Evolutionary conservation across 2,329 filamentous ascomycete species (phyloP).

Genomic region (Exophiala dermatitidis): DNA sequence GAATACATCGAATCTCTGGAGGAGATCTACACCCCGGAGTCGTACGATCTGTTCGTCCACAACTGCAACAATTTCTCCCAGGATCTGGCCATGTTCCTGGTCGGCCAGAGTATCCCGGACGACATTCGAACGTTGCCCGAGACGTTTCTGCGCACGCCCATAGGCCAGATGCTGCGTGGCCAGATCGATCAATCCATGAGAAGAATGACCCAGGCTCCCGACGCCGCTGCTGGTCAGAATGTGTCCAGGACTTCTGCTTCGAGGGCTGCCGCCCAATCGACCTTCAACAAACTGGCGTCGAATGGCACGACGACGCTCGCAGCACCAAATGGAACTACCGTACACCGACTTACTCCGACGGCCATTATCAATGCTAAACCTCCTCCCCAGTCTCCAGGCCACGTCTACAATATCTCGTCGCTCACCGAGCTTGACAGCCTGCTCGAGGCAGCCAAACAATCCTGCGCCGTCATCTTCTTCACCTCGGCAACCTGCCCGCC

Average conservation of each 20-base stretch:
- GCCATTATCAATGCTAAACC: constrained; percentile 17
- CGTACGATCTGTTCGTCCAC: constrained; percentile 81
- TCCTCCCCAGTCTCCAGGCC: constrained; percentile 29
- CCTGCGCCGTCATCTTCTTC: constrained; percentile 82
- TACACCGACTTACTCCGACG: constrained; percentile 5
- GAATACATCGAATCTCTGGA: constrained; percentile 83
- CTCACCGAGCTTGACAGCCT: constrained; percentile 55
- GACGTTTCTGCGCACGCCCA: constrained; percentile 75
- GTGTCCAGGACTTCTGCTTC: constrained; percentile 5
- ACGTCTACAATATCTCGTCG: constrained; percentile 56
- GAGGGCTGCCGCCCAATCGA: constrained; percentile 5
- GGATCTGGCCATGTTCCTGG: constrained; percentile 79
- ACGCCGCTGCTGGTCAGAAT: constrained; percentile 26
- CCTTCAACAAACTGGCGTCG: not conserved
- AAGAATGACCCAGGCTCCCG: constrained; percentile 54
- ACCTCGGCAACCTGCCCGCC: constrained; percentile 80
- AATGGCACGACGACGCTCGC: constrained; percentile 4
- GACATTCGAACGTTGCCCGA: constrained; percentile 81
- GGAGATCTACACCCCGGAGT: constrained; percentile 74
- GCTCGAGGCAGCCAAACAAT: constrained; percentile 53
- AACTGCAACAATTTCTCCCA: constrained; percentile 99
- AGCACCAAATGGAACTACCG: constrained; percentile 7
- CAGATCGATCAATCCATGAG: constrained; percentile 62
- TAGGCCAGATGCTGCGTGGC: constrained; percentile 80
- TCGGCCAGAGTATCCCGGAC: constrained; percentile 79